Conservation (phyloP, 2,329 filamentous ascomycete genomes). For the Trichothecium sympodiale region DNA sequence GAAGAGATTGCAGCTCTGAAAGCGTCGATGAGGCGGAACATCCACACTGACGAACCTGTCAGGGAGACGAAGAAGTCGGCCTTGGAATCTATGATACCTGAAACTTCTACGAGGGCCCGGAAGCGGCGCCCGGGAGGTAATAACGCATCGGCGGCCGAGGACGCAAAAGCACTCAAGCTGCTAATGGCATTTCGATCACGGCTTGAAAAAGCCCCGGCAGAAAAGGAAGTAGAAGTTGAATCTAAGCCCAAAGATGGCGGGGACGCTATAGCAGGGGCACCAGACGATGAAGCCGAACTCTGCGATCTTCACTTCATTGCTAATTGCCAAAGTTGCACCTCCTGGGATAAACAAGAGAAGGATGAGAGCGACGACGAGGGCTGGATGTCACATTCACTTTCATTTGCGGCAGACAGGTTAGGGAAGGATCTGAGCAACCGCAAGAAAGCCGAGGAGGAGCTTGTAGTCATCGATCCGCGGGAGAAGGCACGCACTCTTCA, state of each 20-base stretch:
- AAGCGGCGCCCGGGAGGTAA: conserved; percentile 53
- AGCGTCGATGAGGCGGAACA: conserved; percentile 65
- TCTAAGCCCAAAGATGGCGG: conserved; percentile 20
- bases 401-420: conserved; percentile 78
- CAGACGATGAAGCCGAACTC: conserved; percentile 58
- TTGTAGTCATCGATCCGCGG: conserved; percentile 86
- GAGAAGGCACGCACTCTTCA: conserved; percentile 67
- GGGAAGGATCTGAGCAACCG: conserved; percentile 90
- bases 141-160: conserved; percentile 40
- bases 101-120: conserved; percentile 51
- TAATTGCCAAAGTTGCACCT: conserved; percentile 82
- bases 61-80: conserved; percentile 43
- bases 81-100: conserved; percentile 63
- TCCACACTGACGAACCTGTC: conserved; percentile 33
- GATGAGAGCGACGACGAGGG: conserved; percentile 52
- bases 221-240: conserved; percentile 26
- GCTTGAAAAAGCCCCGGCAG: conserved; percentile 45
- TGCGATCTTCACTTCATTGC: conserved; percentile 96
- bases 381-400: conserved; percentile 81
- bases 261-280: conserved; percentile 8
- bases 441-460: conserved; percentile 79
- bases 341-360: conserved; percentile 61
- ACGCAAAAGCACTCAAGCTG: conserved; percentile 55
- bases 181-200: conserved; percentile 73
- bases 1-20: conserved; percentile 73